phyloP scores from a whole-genome alignment of 164 flowering plant species.

The Annona cherimola region DNA sequence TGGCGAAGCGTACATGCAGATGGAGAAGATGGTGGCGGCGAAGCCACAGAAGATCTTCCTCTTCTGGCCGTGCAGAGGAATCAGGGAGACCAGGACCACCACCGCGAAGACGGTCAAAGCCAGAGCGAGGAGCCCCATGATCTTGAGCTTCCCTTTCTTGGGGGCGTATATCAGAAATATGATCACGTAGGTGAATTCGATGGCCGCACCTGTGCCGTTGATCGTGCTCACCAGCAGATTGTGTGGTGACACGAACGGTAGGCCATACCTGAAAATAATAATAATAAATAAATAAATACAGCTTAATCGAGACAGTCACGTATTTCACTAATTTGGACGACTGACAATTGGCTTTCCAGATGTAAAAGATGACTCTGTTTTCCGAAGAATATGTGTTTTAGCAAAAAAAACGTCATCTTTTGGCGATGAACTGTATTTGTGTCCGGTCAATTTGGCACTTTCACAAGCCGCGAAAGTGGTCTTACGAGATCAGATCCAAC shows the following conservation, averaged over 20 bases:
- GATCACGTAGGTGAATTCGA: constrained; percentile 62
- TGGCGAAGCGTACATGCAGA: constrained; percentile 89
- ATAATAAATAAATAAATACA: too few species aligned
- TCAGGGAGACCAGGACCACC: constrained; percentile 57
- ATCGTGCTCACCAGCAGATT: constrained; percentile 69
- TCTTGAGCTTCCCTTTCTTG: constrained; percentile 57
- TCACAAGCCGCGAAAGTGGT: too few species aligned
- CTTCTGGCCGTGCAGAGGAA: constrained; percentile 52
- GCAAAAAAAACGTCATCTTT: too few species aligned
- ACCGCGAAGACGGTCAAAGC: constrained; percentile 46
- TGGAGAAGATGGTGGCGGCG: constrained; percentile 77
- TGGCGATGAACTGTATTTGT: too few species aligned
- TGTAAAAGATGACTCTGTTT: too few species aligned
- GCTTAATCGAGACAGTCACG: not conserved
- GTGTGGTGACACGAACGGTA: constrained; percentile 81
- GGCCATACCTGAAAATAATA: constrained; percentile 54
- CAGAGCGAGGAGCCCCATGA: constrained; percentile 35
- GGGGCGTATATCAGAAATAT: constrained; percentile 61
- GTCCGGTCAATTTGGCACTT: too few species aligned
- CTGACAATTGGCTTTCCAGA: not conserved
- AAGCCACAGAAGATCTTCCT: constrained; percentile 81
- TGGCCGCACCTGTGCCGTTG: constrained; percentile 73
- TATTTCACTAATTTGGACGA: not conserved
- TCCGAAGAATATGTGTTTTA: too few species aligned
- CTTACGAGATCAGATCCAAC: too few species aligned